Base-by-base conservation (phyloP, 768 basidiomycete genomes). In the Lentinula lateritia region DNA sequence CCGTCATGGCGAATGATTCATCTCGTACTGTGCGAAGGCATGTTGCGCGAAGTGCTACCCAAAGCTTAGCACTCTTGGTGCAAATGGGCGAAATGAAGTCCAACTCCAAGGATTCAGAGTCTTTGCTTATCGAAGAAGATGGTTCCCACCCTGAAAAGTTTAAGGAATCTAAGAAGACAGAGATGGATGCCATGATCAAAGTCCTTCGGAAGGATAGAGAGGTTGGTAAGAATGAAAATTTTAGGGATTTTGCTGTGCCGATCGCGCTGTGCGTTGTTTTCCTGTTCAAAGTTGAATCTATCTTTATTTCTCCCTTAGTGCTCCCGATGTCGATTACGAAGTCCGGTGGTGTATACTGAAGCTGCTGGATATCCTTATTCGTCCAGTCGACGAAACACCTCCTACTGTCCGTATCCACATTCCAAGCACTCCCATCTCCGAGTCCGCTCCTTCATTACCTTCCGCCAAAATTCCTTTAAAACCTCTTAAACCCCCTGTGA, bases 301-400 rank as follows among this genome's bases (percentile, higher is more conserved):
- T 59, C 34, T 35, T 52, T 13, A 69, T 60, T 7, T 59, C 23
- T n/a, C 16, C 38, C 35, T 4, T 62, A 95, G 93, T 36, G 83
- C 87, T 36, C 80, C 88, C 0, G 86, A 89, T 62, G 80, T 86
- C 59, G 94, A 97, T 71, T 82, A 92, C 68, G 92, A 96, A 75
- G 90, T 95, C 43, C 88, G 95, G 50, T 92, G 93, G 86, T 92
- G 89, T 65, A 76, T 96, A 53, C 79, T 98, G 67, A 98, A 98
- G 73, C 77, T 97, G 23, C 93, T 92, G 5, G 96, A 98, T 67
- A 80, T 96, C 18, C 82, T 94, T 46, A 88, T 95, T 66, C 86
- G 88, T 56, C 90, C 92, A 23, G 78, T 86, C 3, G 87, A 92
- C 61, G 96, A 98, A 73, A 81, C 86, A 1, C 78, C 90, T 6